Percentiles rank a stretch among this genome's conserved stretches.
phyloP scores from a whole-genome alignment of 805 yeast genomes.

The Pichia scutulata region DNA sequence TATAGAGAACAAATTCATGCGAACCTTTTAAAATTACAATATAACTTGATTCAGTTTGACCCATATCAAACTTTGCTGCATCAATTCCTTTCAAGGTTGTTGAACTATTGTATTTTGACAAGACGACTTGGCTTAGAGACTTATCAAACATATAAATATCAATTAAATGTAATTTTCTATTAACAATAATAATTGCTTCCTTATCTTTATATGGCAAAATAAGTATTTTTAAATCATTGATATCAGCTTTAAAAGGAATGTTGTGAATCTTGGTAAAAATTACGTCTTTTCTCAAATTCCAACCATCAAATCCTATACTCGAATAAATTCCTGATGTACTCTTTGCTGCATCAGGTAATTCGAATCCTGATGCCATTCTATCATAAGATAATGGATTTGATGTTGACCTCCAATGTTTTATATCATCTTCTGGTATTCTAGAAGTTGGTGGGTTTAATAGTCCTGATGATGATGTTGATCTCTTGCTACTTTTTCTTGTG shows the following conservation, averaged over 20 bases:
- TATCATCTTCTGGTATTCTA: conserved; percentile 32
- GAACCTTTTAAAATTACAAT: conserved; percentile 34
- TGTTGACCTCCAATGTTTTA: conserved; percentile 29
- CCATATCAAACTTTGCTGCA: conserved; percentile 32
- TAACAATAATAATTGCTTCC: conserved; percentile 55
- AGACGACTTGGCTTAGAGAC: conserved; percentile 22
- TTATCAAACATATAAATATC: conserved; percentile 44
- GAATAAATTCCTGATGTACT: conserved; percentile 15
- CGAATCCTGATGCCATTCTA: conserved; percentile 38
- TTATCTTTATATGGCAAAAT: conserved; percentile 41
- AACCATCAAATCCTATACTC: conserved; percentile 22
- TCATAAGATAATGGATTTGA: conserved; percentile 36
- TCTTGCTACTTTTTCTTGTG: conserved; percentile 20
- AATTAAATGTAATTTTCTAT: conserved; percentile 34
- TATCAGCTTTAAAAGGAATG: conserved; percentile 28
- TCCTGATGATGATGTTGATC: conserved; percentile 21
- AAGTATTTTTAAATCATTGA: conserved; percentile 28
- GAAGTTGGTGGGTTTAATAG: conserved; percentile 33
- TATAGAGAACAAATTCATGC: conserved; percentile 34
- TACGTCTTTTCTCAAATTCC: conserved; percentile 51
- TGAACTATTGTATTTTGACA: conserved; percentile 19
- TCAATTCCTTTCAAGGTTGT: conserved; percentile 26
- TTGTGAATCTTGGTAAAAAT: conserved; percentile 57
- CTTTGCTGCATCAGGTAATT: conserved; percentile 22
- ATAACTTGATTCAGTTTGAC: conserved; percentile 34